These are phyloP conservation scores for Rutidosis leptorrhynchoides DNA, from an alignment of 129 eudicot species.

Conservation along the genomic window DNA sequence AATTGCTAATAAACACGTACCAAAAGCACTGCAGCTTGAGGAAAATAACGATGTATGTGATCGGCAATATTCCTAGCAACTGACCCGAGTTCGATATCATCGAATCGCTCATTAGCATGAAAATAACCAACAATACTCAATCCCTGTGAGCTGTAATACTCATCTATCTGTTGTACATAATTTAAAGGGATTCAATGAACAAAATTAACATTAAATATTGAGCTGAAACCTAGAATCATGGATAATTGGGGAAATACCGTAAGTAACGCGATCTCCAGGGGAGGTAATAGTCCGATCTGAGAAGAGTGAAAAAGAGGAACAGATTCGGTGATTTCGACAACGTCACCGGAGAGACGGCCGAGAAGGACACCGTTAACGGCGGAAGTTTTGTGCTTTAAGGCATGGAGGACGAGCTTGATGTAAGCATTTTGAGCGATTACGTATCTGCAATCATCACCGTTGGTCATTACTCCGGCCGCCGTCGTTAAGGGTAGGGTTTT, in stretches of 20 bases:
- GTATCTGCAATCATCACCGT: constrained; percentile 49
- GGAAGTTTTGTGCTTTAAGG: constrained; percentile 71
- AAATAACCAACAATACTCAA: constrained; percentile 92
- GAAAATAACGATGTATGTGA: constrained; percentile 75
- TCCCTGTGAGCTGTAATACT: constrained; percentile 74
- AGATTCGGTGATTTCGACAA: constrained; percentile 69
- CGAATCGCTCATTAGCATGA: constrained; percentile 94
- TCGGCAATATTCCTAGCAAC: constrained; percentile 89
- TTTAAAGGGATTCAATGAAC: neutral
- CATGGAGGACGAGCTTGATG: constrained; percentile 79
- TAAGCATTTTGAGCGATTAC: constrained; percentile 81
- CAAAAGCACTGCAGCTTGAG: constrained; percentile 77
- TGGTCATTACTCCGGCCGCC: constrained; percentile 15
- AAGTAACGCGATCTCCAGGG: constrained; percentile 85
- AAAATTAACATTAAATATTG: neutral
- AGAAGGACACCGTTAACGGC: constrained; percentile 84
- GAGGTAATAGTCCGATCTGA: constrained; percentile 78
- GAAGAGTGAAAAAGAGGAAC: constrained; percentile 90
- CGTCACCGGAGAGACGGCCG: constrained; percentile 60
- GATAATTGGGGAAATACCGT: constrained; percentile 42
- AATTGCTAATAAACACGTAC: constrained; percentile 27
- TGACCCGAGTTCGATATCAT: constrained; percentile 66
- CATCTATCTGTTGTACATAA: constrained; percentile 61
- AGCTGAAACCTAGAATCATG: constrained; percentile 11
- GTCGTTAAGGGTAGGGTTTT: constrained; percentile 5